These are phyloP conservation scores for Fusarium veterinarium DNA, from an alignment of 2,329 filamentous ascomycete genomes.

Conservation along the genomic window DNA sequence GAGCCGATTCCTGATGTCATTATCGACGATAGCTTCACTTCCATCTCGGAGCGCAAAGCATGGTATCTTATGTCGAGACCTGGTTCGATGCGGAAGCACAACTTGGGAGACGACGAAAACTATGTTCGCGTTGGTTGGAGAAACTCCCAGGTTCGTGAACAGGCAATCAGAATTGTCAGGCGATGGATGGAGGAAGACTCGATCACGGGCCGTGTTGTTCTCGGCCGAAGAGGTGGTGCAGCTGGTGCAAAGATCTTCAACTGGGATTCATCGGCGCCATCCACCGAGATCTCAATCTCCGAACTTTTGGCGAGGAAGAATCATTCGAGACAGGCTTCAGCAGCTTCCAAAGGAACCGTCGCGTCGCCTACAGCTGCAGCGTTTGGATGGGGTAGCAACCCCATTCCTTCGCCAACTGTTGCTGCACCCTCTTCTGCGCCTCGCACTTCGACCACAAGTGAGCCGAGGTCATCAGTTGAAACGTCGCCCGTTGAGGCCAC, in stretches of 20 bases:
- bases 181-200: slow-evolving; percentile 76
- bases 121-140: slow-evolving; percentile 70
- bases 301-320: slow-evolving; percentile 49
- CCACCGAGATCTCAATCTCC: slow-evolving; percentile 62
- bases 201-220: slow-evolving; percentile 61
- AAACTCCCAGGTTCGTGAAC: slow-evolving; percentile 63
- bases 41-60: slow-evolving; percentile 68
- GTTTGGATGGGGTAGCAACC: slow-evolving; percentile 49
- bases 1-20: slow-evolving; percentile 58
- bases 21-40: slow-evolving; percentile 64
- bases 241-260: slow-evolving; percentile 67
- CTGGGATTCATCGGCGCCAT: slow-evolving; percentile 67
- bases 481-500: slow-evolving; percentile 13
- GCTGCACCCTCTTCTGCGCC: slow-evolving; percentile 29
- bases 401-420: slow-evolving; percentile 29
- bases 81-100: slow-evolving; percentile 68
- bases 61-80: slow-evolving; percentile 74
- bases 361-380: slow-evolving; percentile 44
- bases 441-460: slow-evolving; percentile 15
- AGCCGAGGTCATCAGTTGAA: slow-evolving; percentile 13
- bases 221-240: slow-evolving; percentile 52
- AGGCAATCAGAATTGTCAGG: slow-evolving; percentile 68
- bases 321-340: slow-evolving; percentile 42
- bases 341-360: slow-evolving; percentile 35
- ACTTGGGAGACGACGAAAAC: slow-evolving; percentile 67